Evolutionary conservation across 176 grass and related monocot species (phyloP).

Genomic region (Oryza australiensis): DNA sequence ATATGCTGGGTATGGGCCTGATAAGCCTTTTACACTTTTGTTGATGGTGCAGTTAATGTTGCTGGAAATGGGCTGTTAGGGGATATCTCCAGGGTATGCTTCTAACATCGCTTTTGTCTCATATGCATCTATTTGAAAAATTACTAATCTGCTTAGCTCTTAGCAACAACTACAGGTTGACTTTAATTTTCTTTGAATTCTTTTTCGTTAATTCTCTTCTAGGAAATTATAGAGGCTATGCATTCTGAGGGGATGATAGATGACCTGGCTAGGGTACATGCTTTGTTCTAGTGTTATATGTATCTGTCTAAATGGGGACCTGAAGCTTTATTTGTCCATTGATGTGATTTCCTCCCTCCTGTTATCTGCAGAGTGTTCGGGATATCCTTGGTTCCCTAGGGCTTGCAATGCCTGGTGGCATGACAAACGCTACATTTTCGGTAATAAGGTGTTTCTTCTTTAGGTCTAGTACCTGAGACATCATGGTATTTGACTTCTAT

Average conservation of each 20-base stretch:
- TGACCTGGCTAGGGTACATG: slow-evolving; percentile 28
- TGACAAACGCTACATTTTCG: slow-evolving; percentile 50
- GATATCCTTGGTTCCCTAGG: slow-evolving; percentile 77
- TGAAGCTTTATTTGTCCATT: slow-evolving; percentile 5
- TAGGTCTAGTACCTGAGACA: slow-evolving; percentile 7
- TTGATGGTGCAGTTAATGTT: slow-evolving; percentile 52
- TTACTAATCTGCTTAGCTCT: background rate
- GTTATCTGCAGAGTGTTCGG: slow-evolving; percentile 60
- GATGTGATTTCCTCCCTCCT: background rate
- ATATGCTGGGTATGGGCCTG: slow-evolving; percentile 4
- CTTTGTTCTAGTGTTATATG: slow-evolving; percentile 23
- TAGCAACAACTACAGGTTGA: background rate
- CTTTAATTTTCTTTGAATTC: slow-evolving; percentile 2
- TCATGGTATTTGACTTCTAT: slow-evolving; percentile 1
- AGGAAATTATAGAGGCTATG: slow-evolving; percentile 36
- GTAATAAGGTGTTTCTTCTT: slow-evolving; percentile 32
- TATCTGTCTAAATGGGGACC: slow-evolving; percentile 11
- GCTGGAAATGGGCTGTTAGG: slow-evolving; percentile 54
- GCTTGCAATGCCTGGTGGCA: slow-evolving; percentile 54
- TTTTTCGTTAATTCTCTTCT: slow-evolving; percentile 18
- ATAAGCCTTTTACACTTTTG: slow-evolving; percentile 13
- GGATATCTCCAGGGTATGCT: slow-evolving; percentile 69
- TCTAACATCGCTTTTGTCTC: slow-evolving; percentile 15
- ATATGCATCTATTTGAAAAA: background rate
- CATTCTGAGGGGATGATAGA: slow-evolving; percentile 25